Percentiles rank a stretch among this genome's conserved stretches.
These are phyloP conservation scores for Alnus rubra DNA, from an alignment of 306 rosid genomes.

Conservation along the genomic window DNA sequence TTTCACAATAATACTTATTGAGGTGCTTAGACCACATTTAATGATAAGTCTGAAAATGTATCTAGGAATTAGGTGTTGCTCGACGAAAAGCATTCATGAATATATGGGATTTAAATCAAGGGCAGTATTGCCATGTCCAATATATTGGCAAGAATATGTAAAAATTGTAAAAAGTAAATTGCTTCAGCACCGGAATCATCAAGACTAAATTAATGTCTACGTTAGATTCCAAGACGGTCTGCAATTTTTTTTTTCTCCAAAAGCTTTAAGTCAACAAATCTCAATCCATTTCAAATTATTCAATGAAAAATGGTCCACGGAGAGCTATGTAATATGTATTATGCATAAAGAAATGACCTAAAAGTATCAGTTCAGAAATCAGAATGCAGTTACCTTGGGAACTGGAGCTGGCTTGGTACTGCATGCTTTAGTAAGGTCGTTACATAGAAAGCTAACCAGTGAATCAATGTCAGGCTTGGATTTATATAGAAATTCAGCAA, in stretches of 20 bases:
- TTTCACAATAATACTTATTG: background rate
- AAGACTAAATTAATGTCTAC: background rate
- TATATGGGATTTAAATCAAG: background rate
- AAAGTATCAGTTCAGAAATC: conserved; percentile 29
- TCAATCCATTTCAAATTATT: background rate
- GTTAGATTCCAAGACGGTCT: background rate
- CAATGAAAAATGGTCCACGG: background rate
- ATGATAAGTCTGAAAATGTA: background rate
- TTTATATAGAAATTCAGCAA: conserved; percentile 78
- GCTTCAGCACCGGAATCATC: background rate
- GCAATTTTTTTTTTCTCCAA: background rate
- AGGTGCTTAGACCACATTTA: background rate
- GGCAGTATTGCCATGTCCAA: background rate
- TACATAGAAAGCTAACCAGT: conserved; percentile 64
- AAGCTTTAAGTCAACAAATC: background rate
- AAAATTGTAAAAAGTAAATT: background rate
- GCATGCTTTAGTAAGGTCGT: conserved; percentile 77
- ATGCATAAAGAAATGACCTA: conserved; percentile 12
- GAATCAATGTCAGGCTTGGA: conserved; percentile 65
- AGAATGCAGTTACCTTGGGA: conserved; percentile 69
- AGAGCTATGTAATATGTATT: conserved; percentile 1
- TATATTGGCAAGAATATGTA: background rate
- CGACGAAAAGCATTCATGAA: background rate
- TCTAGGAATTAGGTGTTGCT: background rate
- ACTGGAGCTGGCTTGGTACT: conserved; percentile 76